Conservation (phyloP, 345 rosid species). For the Eucalyptus coolabah region DNA sequence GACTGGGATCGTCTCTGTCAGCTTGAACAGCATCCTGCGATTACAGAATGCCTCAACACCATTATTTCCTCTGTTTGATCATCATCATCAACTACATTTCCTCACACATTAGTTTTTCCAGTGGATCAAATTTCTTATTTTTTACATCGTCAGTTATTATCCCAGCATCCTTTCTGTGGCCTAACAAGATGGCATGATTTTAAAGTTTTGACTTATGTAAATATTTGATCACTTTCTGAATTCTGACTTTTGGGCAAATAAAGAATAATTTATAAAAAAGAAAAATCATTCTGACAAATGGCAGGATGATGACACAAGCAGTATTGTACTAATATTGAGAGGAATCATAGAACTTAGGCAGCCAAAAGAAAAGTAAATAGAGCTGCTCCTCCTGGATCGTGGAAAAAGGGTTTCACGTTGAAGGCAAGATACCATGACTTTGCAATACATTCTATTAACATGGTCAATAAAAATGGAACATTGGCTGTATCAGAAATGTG, state of each 20-base stretch:
- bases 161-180: neutral
- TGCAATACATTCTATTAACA: neutral
- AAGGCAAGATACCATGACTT: neutral
- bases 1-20: constrained; percentile 93
- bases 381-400: neutral
- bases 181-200: neutral
- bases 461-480: neutral
- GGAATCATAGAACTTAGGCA: neutral
- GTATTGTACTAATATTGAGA: neutral
- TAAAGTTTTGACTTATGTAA: neutral
- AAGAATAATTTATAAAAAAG: neutral
- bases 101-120: neutral
- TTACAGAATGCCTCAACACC: neutral
- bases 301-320: neutral
- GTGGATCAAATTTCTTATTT: neutral
- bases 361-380: neutral
- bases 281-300: neutral
- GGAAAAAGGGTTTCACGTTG: neutral
- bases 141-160: neutral
- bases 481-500: neutral
- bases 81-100: neutral
- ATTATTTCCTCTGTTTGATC: neutral
- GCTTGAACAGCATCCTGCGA: constrained; percentile 71
- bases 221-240: neutral
- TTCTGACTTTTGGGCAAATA: neutral